These are phyloP conservation scores for Candida anglica DNA, from an alignment of 805 yeast species.

Conservation along the genomic window DNA sequence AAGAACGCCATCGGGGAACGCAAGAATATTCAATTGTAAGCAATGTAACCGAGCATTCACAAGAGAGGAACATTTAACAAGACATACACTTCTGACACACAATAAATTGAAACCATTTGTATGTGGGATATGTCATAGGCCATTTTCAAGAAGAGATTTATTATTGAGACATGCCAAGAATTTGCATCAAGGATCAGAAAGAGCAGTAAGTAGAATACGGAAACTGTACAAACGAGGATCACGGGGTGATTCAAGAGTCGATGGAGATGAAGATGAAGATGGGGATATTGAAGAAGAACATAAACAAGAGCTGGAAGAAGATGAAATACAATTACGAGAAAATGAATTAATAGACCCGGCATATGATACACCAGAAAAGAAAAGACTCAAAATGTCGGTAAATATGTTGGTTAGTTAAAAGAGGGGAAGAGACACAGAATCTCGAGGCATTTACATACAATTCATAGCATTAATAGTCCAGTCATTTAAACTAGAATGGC, in stretches of 20 bases:
- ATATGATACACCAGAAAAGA: constrained; percentile 25
- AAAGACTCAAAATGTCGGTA: constrained; percentile 36
- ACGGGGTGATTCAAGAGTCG: constrained; percentile 2
- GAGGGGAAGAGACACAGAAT: too few species aligned
- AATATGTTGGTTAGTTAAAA: constrained; percentile 37
- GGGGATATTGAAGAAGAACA: constrained; percentile 1
- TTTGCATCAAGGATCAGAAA: constrained; percentile 40
- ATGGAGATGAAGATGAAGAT: not conserved
- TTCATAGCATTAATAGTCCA: too few species aligned
- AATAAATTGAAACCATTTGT: constrained; percentile 41
- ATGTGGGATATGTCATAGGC: constrained; percentile 42
- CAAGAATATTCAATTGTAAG: constrained; percentile 37
- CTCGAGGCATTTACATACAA: too few species aligned
- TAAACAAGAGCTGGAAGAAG: not conserved
- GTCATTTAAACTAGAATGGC: too few species aligned
- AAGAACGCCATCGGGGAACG: constrained; percentile 41
- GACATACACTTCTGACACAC: constrained; percentile 41
- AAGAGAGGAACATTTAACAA: constrained; percentile 42
- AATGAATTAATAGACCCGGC: constrained; percentile 3
- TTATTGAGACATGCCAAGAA: constrained; percentile 42
- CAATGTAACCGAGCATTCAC: constrained; percentile 43
- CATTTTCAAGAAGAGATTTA: constrained; percentile 40
- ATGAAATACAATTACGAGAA: constrained; percentile 1
- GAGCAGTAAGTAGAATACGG: constrained; percentile 40
- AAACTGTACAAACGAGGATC: constrained; percentile 26